A percentile compares a stretch with the other conserved stretches of the same genome.
Evolutionary conservation across 768 basidiomycete species (phyloP).

Genomic region (Boletus rex-veris): DNA sequence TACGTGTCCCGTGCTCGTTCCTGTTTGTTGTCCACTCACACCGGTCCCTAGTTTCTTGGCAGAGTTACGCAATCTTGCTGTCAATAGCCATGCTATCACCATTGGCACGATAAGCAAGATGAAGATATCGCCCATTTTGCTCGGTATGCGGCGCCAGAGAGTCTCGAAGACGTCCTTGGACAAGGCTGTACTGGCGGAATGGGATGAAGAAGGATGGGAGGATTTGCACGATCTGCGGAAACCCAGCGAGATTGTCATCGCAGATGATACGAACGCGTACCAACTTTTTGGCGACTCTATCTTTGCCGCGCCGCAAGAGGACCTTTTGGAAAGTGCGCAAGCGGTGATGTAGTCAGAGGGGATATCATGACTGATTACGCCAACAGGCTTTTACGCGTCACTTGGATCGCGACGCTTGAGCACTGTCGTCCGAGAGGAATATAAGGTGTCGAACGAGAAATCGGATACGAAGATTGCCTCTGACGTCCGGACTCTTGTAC

Average conservation of each 20-base stretch:
- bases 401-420: conserved; percentile 78
- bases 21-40: neutral
- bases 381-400: conserved; percentile 63
- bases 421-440: conserved; percentile 72
- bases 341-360: neutral
- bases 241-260: conserved; percentile 71
- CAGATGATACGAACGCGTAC: conserved; percentile 81
- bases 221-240: conserved; percentile 65
- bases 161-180: conserved; percentile 18
- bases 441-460: conserved; percentile 55
- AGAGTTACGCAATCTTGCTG: conserved; percentile 83
- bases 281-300: conserved; percentile 76
- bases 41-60: conserved; percentile 60
- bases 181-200: conserved; percentile 22
- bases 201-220: conserved; percentile 75
- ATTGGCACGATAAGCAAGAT: conserved; percentile 52
- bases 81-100: conserved; percentile 59
- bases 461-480: conserved; percentile 43
- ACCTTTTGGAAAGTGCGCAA: conserved; percentile 73
- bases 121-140: conserved; percentile 66
- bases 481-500: conserved; percentile 57
- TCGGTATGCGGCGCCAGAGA: conserved; percentile 65
- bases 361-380: neutral
- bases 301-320: conserved; percentile 84
- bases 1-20: conserved; percentile 32